A percentile compares a stretch with the other conserved stretches of the same genome.
Conservation (phyloP, 495 filamentous ascomycete species). For the Glutinoglossum americanum region DNA sequence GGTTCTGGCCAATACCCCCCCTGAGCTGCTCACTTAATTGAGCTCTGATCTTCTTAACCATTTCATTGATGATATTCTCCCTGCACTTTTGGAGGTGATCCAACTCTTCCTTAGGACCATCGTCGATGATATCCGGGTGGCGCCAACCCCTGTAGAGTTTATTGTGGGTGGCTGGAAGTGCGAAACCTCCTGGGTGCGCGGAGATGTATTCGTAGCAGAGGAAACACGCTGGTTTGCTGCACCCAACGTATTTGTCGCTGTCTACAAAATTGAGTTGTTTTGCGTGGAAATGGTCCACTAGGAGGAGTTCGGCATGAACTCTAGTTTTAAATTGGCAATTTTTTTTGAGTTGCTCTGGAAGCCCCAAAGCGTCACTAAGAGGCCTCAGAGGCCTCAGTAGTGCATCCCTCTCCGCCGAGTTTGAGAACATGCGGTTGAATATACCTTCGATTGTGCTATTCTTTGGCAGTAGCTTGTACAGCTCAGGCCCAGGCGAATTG, state of each 20-base stretch:
- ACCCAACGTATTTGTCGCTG: constrained; percentile 9
- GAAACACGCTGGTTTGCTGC: constrained; percentile 10
- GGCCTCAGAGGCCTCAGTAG: neutral
- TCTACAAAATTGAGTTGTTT: neutral
- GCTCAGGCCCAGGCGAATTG: neutral
- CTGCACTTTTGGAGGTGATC: neutral
- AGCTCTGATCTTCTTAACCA: neutral
- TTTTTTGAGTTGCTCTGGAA: neutral
- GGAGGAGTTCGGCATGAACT: constrained; percentile 9
- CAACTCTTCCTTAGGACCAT: no score
- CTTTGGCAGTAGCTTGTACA: neutral
- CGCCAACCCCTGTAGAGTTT: constrained; percentile 6
- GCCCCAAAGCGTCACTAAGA: neutral
- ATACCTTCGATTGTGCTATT: neutral
- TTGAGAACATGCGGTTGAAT: neutral
- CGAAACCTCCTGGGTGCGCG: constrained; percentile 3
- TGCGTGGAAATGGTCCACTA: constrained; percentile 4
- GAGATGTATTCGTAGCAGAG: constrained; percentile 7
- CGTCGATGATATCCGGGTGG: constrained; percentile 1
- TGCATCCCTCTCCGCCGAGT: neutral
- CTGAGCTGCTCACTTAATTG: neutral
- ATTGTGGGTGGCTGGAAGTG: constrained; percentile 3
- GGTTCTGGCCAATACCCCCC: neutral
- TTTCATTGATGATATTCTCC: neutral
- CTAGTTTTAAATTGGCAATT: neutral